Evolutionary conservation across 352 stramenopile species (phyloP), one percentile per base, ranked within the genome.

Genomic region (Chrysophaeum taylorii): DNA sequence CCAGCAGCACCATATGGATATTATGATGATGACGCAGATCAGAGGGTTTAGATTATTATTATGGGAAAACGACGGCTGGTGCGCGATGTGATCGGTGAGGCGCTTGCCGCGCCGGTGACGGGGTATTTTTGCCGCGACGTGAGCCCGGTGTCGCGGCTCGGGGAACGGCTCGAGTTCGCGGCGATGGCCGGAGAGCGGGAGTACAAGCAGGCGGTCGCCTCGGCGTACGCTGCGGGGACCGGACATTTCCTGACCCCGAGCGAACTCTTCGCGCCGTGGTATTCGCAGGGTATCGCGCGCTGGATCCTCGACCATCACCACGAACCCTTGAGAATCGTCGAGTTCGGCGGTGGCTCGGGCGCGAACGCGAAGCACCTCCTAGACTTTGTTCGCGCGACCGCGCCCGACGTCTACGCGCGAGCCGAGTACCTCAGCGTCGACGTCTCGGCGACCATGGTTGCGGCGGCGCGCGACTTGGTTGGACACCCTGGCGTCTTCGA

Each of bases 201-300:
- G 18, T 60, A 60, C 48, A 5, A 21, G 48, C 48, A 25, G 18
- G 48, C 48, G 48, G 18, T 60, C 18, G 18, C 9, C 48, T 18
- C 25, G 5, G 18, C 7, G 18, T 60, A 60, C 48, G 25, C 48
- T 18, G 5, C 5, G 5, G 18, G 48, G 18, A 25, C 48, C 18
- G 48, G 48, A 18, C n/a, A n/a, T n/a, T 60, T 60, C 48, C 5
- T 21, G 48, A 60, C 48, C 9, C 48, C 48, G 5, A 9, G 18
- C 18, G 48, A 60, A 25, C 25, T 60, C 48, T 60, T 60, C 48
- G 48, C 48, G 48, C 48, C 48, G 48, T 60, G 48, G 48, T 60
- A 60, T 25, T 33, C 18, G 18, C 33, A 60, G 9, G 48, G 18
- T 4, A 25, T 31, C 18, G 48, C 48, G 25, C 48, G 48, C 5